Evolutionary conservation across 2,329 filamentous ascomycete species (phyloP).

Genomic region (Knufia fluminis): DNA sequence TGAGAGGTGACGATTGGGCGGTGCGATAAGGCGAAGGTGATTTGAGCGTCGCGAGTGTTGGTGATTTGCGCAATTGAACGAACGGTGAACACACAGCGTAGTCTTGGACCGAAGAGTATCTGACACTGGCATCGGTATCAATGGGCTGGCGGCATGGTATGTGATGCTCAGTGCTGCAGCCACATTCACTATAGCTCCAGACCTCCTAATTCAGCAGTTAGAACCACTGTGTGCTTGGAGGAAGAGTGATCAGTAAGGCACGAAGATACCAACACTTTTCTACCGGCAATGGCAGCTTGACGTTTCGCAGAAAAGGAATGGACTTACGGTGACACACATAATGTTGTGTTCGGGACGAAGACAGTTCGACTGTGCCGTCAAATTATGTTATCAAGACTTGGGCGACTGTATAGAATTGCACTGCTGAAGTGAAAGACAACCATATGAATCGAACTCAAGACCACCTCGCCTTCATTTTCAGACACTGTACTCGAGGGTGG

Average conservation of each 20-base stretch:
- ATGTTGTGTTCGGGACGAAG: neutral
- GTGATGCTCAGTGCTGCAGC: conserved; percentile 16
- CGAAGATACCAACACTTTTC: too few relatives aligned
- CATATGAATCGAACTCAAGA: too few relatives aligned
- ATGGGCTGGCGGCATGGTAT: conserved; percentile 8
- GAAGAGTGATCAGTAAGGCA: too few relatives aligned
- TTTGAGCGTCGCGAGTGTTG: neutral
- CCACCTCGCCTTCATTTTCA: neutral
- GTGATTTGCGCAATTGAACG: neutral
- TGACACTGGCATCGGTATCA: neutral
- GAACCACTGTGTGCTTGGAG: conserved; percentile 12
- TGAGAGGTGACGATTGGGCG: neutral
- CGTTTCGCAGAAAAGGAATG: neutral
- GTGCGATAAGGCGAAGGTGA: neutral
- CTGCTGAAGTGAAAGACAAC: neutral
- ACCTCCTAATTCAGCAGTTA: conserved; percentile 13
- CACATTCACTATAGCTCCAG: conserved; percentile 22
- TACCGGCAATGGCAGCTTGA: neutral
- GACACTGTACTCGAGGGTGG: neutral
- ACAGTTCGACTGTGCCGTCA: neutral
- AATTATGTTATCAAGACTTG: neutral
- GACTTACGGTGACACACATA: neutral
- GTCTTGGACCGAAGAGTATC: neutral
- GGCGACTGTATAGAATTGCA: neutral
- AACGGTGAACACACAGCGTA: neutral